These are phyloP conservation scores for Ophiognomonia clavigignenti-juglandacearum DNA, from an alignment of 2,329 filamentous ascomycete species.

Conservation along the genomic window DNA sequence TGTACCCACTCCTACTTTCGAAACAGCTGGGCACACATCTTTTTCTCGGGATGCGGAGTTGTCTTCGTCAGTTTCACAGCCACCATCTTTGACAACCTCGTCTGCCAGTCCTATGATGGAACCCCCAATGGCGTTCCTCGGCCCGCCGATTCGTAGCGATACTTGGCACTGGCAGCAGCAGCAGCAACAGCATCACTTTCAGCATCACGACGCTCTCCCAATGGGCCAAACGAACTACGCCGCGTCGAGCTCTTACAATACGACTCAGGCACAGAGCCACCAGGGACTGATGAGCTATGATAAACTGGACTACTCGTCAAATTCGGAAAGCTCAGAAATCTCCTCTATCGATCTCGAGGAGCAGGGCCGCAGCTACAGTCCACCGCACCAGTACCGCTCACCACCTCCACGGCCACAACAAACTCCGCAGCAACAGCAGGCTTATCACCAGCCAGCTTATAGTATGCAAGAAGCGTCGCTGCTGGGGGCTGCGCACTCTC, in stretches of 20 bases:
- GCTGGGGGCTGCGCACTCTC: slow-evolving; percentile 1
- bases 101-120: slow-evolving; percentile 10
- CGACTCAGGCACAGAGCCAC: not conserved
- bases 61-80: slow-evolving; percentile 1
- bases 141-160: not conserved
- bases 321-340: not conserved
- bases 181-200: not conserved
- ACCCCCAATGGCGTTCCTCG: slow-evolving; percentile 3
- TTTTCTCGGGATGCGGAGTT: slow-evolving; percentile 2
- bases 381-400: not conserved
- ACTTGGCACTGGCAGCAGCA: slow-evolving; percentile 7
- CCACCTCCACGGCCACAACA: not conserved
- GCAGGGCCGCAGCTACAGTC: not conserved
- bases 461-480: too few species aligned
- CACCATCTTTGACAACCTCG: slow-evolving; percentile 1
- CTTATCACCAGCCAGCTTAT: too few species aligned
- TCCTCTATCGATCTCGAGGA: slow-evolving; percentile 5
- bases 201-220: not conserved
- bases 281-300: not conserved
- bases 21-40: slow-evolving; percentile 2
- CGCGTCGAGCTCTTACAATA: not conserved
- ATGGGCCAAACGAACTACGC: not conserved
- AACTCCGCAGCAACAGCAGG: not conserved
- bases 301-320: not conserved
- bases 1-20: not conserved